Evolutionary conservation across 2,329 filamentous ascomycete genomes (phyloP).

Genomic region (Colletotrichum destructivum): DNA sequence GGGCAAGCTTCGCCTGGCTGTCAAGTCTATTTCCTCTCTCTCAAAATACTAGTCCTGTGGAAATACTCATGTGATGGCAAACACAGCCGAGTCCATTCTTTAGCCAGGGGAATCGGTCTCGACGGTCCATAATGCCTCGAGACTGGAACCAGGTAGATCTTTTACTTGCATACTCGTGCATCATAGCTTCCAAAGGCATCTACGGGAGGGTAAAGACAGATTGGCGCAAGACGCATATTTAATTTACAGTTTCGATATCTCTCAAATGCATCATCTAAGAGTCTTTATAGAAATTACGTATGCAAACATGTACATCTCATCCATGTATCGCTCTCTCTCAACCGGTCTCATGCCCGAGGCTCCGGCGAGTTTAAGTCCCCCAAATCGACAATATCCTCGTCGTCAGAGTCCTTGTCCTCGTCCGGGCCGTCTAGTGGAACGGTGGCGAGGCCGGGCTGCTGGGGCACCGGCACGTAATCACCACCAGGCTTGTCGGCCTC

Average conservation of each 20-base stretch:
- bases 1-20: too few relatives aligned
- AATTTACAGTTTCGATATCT: not conserved
- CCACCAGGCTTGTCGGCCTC: conserved; percentile 48
- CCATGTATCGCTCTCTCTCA: not conserved
- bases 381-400: conserved; percentile 55
- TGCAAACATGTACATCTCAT: not conserved
- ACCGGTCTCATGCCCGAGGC: conserved; percentile 13
- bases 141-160: too few relatives aligned
- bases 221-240: not conserved
- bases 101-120: too few relatives aligned
- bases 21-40: too few relatives aligned
- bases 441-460: conserved; percentile 39
- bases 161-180: too few relatives aligned
- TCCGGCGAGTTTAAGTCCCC: conserved; percentile 45
- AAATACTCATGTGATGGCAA: too few relatives aligned
- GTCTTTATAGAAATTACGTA: not conserved
- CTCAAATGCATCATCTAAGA: not conserved
- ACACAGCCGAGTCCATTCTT: too few relatives aligned
- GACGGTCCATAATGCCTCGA: too few relatives aligned
- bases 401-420: conserved; percentile 46
- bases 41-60: too few relatives aligned
- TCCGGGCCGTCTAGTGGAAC: conserved; percentile 33
- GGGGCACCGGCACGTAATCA: conserved; percentile 50
- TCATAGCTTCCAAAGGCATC: not conserved
- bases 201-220: not conserved